Evolutionary conservation across 164 flowering plant genomes (phyloP), one percentile per base, ranked within the genome.

Genomic region (Chimonanthus praecox): DNA sequence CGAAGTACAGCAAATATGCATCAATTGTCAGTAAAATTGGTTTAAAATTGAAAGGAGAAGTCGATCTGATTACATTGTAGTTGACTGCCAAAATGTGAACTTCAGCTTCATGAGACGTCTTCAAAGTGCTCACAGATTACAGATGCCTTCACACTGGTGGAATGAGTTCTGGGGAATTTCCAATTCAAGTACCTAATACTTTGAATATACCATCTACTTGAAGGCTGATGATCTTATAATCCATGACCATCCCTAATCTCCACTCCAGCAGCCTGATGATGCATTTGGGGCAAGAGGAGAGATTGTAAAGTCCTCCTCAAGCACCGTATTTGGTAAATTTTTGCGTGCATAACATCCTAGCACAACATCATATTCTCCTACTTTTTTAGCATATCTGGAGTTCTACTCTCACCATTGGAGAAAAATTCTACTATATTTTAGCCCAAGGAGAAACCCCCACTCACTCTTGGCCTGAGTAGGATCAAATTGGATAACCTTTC

Each of bases 391-490:
- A 33, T 33, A 33, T 33, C 33, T 33, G 1, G 33, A 33, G 33
- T 33, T 33, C 33, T 33, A 33, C 33, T 33, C 33, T 33, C 33
- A 33, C 33, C 33, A 33, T 33, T 33, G 33, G 33, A 33, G 33
- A 33, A 33, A 33, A 33, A 33, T 33, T 33, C 33, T 33, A 63
- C 21, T 7, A 18, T 63, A 2, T 1, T 63, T 8, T 18, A 63
- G 18, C 7, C 66, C 66, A 63, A 54, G 47, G n/a, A 6, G 47
- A 68, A 7, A 7, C 47, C 47, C 70, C 47, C 49, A 47, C 70
- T 47, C 70, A 10, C 58, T 79, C 87, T 75, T 84, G 75, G 77
- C 80, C 71, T 54, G 88, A 83, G 72, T 71, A 71, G 44, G 79
- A 76, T 4, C 75, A 76, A 47, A 75, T 73, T 49, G 78, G 51